Evolutionary conservation across 2,329 filamentous ascomycete species (phyloP).

Genomic region (Myriosclerotinia duriaeana): DNA sequence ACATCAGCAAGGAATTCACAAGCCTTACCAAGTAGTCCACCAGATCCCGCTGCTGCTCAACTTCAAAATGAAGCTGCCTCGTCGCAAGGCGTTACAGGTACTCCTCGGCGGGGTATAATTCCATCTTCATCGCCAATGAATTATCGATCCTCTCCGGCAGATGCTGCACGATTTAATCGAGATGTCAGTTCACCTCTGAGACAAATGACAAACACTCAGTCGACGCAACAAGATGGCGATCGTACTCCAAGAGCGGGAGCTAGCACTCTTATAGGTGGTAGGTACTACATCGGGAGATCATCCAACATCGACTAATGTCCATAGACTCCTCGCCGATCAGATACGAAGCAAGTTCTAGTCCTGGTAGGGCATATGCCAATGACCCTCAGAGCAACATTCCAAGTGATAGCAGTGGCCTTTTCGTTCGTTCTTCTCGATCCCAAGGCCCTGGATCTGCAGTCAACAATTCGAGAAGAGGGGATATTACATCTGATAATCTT

Average conservation of each 20-base stretch:
- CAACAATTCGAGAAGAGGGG: constrained; percentile 69
- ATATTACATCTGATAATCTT: constrained; percentile 78
- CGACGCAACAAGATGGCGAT: constrained; percentile 57
- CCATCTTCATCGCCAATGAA: constrained; percentile 82
- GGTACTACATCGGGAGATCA: constrained; percentile 32
- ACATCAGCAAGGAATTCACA: constrained; percentile 58
- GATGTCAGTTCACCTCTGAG: constrained; percentile 59
- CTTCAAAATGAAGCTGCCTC: constrained; percentile 42
- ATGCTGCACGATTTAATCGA: constrained; percentile 41
- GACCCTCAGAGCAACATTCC: constrained; percentile 67
- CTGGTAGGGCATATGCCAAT: constrained; percentile 56
- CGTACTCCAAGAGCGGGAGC: constrained; percentile 69
- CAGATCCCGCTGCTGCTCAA: constrained; percentile 40
- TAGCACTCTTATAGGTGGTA: constrained; percentile 58
- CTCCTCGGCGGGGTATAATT: constrained; percentile 51
- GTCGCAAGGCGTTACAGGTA: constrained; percentile 40
- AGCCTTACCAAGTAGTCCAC: constrained; percentile 52
- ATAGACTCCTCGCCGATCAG: constrained; percentile 91
- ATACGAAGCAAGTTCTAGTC: constrained; percentile 88
- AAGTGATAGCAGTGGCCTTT: constrained; percentile 84
- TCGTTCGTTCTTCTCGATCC: constrained; percentile 65
- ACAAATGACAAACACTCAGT: constrained; percentile 59
- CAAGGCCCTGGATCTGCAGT: constrained; percentile 50
- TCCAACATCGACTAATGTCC: constrained; percentile 18
- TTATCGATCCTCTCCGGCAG: constrained; percentile 63